Conservation (phyloP, 2,329 filamentous ascomycete genomes). For the Leptographium wingfieldii region DNA sequence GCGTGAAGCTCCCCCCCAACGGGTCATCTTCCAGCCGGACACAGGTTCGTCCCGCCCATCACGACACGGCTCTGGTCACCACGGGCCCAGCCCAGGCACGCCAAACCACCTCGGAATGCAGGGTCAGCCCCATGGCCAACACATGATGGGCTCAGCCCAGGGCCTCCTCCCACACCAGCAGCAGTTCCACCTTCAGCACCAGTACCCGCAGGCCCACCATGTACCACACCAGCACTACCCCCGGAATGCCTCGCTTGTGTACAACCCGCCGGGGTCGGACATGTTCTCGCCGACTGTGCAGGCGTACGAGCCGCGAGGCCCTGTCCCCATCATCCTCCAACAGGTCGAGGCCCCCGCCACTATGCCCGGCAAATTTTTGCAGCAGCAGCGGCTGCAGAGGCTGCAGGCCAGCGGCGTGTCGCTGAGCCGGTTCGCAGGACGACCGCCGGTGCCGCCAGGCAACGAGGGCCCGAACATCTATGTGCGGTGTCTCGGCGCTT, state of each 20-base stretch:
- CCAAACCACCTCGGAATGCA: conserved; percentile 12
- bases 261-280: conserved; percentile 43
- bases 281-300: conserved; percentile 48
- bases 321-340: conserved; percentile 51
- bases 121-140: background rate
- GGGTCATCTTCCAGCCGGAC: conserved; percentile 77
- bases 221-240: conserved; percentile 14
- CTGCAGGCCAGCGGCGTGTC: conserved; percentile 28
- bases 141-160: conserved; percentile 9
- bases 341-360: conserved; percentile 65
- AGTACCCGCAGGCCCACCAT: background rate
- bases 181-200: conserved; percentile 13
- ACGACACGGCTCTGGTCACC: conserved; percentile 41
- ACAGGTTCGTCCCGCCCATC: conserved; percentile 51
- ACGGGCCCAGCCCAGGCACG: conserved; percentile 18
- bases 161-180: conserved; percentile 16
- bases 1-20: conserved; percentile 71
- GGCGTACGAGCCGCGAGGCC: conserved; percentile 54
- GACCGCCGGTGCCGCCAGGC: conserved; percentile 35
- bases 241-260: conserved; percentile 31
- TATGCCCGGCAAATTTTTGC: conserved; percentile 55
- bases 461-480: conserved; percentile 83
- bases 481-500: conserved; percentile 68
- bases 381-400: conserved; percentile 35
- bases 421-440: conserved; percentile 37